phyloP scores from a whole-genome alignment of 1,284 basidiomycete species.

The Hemileia vastatrix region DNA sequence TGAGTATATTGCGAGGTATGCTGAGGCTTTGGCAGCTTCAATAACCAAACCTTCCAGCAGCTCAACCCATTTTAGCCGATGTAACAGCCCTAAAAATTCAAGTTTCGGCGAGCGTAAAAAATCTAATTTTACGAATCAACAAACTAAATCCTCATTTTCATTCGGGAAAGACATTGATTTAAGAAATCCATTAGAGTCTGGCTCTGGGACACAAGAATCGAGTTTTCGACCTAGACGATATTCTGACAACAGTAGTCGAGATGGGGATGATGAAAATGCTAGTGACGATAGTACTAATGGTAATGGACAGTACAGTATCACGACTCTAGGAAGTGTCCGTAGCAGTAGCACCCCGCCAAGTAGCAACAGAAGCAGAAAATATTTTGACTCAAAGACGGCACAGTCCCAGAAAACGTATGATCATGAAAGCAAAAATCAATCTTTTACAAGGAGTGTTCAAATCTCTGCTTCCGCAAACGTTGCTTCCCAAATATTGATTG shows the following conservation, averaged over 20 bases:
- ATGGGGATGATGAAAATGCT: conserved; percentile 22
- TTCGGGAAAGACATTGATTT: conserved; percentile 2
- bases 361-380: not conserved
- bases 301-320: not conserved
- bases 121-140: not conserved
- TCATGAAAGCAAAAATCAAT: not conserved
- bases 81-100: not conserved
- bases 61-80: not conserved
- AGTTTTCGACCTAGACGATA: conserved; percentile 9
- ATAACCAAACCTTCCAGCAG: too few relatives aligned
- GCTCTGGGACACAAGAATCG: conserved; percentile 1
- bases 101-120: too few relatives aligned
- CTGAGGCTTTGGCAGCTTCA: conserved; percentile 7
- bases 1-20: conserved; percentile 10
- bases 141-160: not conserved
- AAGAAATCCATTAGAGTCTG: conserved; percentile 3
- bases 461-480: too few relatives aligned
- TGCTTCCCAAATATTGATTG: too few relatives aligned
- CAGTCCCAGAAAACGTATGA: not conserved
- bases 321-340: too few relatives aligned
- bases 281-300: conserved; percentile 19
- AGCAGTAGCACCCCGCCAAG: not conserved
- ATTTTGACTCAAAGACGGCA: not conserved
- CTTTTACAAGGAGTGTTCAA: not conserved
- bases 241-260: conserved; percentile 16